These are phyloP conservation scores for Capronia epimyces DNA, from an alignment of 2,329 filamentous ascomycete genomes.

Conservation along the genomic window DNA sequence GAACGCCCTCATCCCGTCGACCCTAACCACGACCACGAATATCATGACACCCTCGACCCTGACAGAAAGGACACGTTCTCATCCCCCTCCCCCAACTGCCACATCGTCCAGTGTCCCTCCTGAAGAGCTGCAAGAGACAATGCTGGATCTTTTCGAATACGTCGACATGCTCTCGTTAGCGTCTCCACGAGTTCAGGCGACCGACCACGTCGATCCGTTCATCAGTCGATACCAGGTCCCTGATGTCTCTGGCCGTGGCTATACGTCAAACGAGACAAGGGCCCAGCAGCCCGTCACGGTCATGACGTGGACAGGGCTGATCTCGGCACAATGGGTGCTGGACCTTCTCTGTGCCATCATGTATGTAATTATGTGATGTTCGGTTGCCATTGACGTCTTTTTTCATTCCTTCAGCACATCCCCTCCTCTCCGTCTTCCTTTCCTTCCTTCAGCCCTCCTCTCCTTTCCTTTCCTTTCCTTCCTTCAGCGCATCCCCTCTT, in stretches of 20 bases:
- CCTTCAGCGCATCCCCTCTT: too few relatives aligned
- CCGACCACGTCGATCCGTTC: conserved; percentile 18
- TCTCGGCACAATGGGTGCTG: conserved; percentile 39
- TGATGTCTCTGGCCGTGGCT: conserved; percentile 11
- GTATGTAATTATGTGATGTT: conserved; percentile 18
- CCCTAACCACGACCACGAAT: background rate
- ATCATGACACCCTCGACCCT: background rate
- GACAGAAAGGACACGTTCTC: background rate
- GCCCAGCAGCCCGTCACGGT: conserved; percentile 35
- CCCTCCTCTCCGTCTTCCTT: too few relatives aligned
- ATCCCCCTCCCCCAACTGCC: too few relatives aligned
- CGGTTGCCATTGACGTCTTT: too few relatives aligned
- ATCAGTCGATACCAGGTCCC: conserved; percentile 33
- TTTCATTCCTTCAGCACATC: background rate
- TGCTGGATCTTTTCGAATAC: conserved; percentile 57
- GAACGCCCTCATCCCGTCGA: conserved; percentile 27
- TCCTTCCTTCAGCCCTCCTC: too few relatives aligned
- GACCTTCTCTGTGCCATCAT: conserved; percentile 30
- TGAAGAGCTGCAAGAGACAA: conserved; percentile 56
- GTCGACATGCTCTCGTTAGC: conserved; percentile 50
- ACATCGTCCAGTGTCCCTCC: background rate
- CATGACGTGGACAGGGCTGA: conserved; percentile 40
- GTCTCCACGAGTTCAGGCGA: conserved; percentile 36
- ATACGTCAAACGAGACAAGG: conserved; percentile 2
- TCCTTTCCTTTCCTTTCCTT: too few relatives aligned